Base-by-base conservation (phyloP, 23 red algal species). In the Pyropia yezoensis region DNA sequence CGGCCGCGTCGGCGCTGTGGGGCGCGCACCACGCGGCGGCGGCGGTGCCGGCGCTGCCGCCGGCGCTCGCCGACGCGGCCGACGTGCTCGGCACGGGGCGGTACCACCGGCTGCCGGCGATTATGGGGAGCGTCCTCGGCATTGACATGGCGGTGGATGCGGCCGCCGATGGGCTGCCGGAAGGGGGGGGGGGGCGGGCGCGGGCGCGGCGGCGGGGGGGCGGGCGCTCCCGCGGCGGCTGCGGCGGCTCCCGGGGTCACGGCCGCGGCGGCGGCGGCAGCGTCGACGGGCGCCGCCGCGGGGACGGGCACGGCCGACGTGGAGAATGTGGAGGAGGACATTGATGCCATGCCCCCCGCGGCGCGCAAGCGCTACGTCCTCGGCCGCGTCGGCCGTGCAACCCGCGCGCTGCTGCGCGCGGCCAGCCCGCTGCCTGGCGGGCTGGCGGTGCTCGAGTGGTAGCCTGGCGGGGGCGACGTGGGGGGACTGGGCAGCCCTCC, bases 1-100 rank as follows among this genome's bases (percentile, higher is more conserved):
- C 69, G 19, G 63, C 49, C 33, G 76, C 63, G 3, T 64, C 69
- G 52, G 30, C 61, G 27, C 49, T 80, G 5, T 80, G 63, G 76
- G 65, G 61, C 15, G 55, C 62, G 33, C 63, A 61, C 58, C 20
- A 56, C 23, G 61, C 26, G 29, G 22, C 61, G 18, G 61, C 63
- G 30, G 58, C 50, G 39, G 62, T 33, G 20, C 29, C 50, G 18
- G 57, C 64, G 64, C 19, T 66, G 14, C 76, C 11, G 24, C 65
- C 63, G 60, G 47, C 76, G 8, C 50, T 54, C 17, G 64, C 76
- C 33, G 32, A 25, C 23, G 45, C 76, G 27, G 64, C 57, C 53
- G 28, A 61, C 45, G 32, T 80, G 23, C 62, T 80, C 39, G 63
- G 64, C 30, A 47, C 63, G 11, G 61, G 51, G 30, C 30, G 30